Conservation (phyloP, 2,329 filamentous ascomycete genomes). For the Neopestalotiopsis sp. region DNA sequence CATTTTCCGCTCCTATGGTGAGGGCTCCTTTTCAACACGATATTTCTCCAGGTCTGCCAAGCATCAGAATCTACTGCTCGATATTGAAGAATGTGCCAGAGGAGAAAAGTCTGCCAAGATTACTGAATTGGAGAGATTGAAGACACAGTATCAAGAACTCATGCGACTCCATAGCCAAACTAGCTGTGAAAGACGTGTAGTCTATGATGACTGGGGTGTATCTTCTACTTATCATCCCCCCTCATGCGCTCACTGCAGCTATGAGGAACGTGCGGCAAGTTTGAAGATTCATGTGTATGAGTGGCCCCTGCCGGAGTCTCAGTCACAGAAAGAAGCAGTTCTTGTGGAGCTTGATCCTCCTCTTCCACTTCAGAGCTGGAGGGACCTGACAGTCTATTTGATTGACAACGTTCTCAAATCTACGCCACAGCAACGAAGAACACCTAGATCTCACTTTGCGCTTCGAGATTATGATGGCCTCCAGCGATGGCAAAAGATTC, state of each 20-base stretch:
- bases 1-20: conserved; percentile 7
- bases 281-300: background rate
- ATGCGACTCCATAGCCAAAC: background rate
- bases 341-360: conserved; percentile 15
- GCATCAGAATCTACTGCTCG: background rate
- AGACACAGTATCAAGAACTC: background rate
- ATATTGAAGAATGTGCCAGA: background rate
- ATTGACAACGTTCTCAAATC: conserved; percentile 11
- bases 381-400: conserved; percentile 10
- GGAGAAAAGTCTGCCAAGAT: background rate
- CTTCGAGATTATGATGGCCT: background rate
- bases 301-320: background rate
- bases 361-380: conserved; percentile 1
- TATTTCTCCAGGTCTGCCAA: background rate
- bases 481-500: background rate
- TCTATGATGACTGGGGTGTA: background rate
- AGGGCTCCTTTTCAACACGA: background rate
- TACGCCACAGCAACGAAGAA: background rate
- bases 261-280: background rate
- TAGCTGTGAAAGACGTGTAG: background rate
- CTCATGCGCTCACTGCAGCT: background rate
- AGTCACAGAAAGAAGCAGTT: background rate
- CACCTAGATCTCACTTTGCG: background rate
- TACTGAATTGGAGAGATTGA: background rate
- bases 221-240: background rate